Conservation (phyloP, 2,329 filamentous ascomycete genomes). For the Teratosphaeria destructans region DNA sequence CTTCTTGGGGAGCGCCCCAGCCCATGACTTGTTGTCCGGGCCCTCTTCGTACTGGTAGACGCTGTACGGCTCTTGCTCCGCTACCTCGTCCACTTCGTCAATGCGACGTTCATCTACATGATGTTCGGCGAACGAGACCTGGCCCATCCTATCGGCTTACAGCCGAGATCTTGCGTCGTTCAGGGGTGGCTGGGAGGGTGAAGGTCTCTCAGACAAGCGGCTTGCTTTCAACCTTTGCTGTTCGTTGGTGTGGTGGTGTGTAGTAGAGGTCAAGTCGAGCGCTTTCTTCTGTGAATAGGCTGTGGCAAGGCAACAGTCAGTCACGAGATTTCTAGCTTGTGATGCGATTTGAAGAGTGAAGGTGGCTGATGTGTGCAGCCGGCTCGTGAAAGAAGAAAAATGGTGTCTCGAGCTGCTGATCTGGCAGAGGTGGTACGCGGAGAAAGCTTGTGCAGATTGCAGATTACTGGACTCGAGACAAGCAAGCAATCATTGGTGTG, state of each 20-base stretch:
- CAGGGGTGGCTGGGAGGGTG: not conserved
- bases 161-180: slow-evolving; percentile 29
- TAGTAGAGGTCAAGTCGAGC: not conserved
- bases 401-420: not conserved
- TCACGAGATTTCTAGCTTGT: not conserved
- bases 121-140: slow-evolving; percentile 42
- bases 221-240: not conserved
- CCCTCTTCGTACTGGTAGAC: slow-evolving; percentile 59
- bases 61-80: slow-evolving; percentile 31
- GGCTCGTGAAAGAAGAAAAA: not conserved
- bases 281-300: not conserved
- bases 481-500: not conserved
- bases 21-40: slow-evolving; percentile 82
- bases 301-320: not conserved
- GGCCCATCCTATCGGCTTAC: slow-evolving; percentile 45
- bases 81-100: slow-evolving; percentile 35
- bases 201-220: not conserved
- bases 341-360: not conserved
- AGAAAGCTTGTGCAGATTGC: not conserved
- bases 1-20: slow-evolving; percentile 88
- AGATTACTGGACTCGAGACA: not conserved
- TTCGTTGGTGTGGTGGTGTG: not conserved
- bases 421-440: not conserved
- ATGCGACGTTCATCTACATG: slow-evolving; percentile 35
- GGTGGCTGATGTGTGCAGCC: not conserved